phyloP scores from a whole-genome alignment of 2,329 filamentous ascomycete genomes.

The Botrytis porri region DNA sequence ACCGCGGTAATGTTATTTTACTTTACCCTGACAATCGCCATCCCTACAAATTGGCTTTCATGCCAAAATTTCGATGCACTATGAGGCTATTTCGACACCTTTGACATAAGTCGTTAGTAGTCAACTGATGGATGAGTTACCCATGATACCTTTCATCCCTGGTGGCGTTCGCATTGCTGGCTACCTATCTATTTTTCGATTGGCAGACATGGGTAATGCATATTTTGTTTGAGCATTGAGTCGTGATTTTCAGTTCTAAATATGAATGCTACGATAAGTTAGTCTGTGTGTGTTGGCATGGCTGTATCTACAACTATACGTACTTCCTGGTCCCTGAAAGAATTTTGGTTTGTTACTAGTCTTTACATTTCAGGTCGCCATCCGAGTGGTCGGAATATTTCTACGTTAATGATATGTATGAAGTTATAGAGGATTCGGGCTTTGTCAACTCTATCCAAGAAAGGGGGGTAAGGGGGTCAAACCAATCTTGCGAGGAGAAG shows the following conservation, averaged over 20 bases:
- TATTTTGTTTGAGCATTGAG: neutral
- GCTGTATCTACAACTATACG: neutral
- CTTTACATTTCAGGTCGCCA: neutral
- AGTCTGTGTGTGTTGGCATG: neutral
- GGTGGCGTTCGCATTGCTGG: no score
- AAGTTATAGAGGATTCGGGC: neutral
- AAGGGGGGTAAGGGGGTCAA: neutral
- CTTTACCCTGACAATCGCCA: no score
- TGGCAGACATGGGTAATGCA: neutral
- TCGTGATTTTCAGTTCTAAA: neutral
- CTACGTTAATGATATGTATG: neutral
- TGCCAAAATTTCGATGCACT: neutral
- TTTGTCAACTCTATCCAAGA: neutral
- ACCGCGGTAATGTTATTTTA: neutral
- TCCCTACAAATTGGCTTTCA: neutral
- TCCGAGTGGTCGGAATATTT: neutral
- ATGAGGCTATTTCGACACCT: neutral
- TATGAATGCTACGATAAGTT: neutral
- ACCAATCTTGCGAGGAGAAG: neutral
- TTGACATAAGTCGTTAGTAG: neutral
- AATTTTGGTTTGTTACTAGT: neutral
- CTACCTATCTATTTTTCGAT: neutral
- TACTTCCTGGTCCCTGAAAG: neutral
- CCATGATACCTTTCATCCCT: neutral
- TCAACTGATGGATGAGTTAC: neutral